Base-by-base conservation (phyloP, 768 basidiomycete species). In the Trametes villosa region DNA sequence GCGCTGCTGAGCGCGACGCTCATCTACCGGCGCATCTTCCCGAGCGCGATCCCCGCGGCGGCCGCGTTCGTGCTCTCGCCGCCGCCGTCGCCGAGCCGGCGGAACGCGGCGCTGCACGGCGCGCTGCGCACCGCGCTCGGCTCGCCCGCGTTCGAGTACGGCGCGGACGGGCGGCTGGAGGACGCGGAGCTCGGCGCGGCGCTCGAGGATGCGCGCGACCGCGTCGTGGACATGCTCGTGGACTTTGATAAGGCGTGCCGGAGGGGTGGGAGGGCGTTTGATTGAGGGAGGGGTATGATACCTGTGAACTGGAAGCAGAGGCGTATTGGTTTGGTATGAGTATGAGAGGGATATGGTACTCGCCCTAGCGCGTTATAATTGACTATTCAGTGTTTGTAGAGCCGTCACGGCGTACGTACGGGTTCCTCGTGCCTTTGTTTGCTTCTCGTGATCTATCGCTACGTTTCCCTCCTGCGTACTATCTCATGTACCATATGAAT, bases 141-240 rank as follows among this genome's bases (percentile, higher is more conserved):
- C 24, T 78, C 76, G 36, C 72, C 70, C 24, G 82, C 80, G 52
- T 85, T 86, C 67, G 78, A 78, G 54, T 59, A 62, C 38, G 67
- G 56, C 24, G 72, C 65, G 26, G 69, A 69, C 40, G 77, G 76
- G 30, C 67, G 70, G 40, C 64, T 70, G 30, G 69, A 73, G 68
- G 68, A 78, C 55, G 77, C 72, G 55, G 82, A 78, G 66, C 80
- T 82, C 64, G 74, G 68, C 33, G 72, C 54, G n/a, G 71, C 72
- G 27, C 70, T 92, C 53, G 91, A 92, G 71, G 89, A 92, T 60
- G 90, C 89, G 47, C 79, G 86, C 57, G 91, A 92, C 72, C 75
- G 80, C n/a, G 86, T 86, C 34, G 88, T 91, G 47, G 91, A 93
- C 75, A 77, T 87, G 78, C 78, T 92, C 47, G 79, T 82, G 4